Conservation (phyloP, 139 green algal genomes). For the Tetradesmus lagerheimii region DNA sequence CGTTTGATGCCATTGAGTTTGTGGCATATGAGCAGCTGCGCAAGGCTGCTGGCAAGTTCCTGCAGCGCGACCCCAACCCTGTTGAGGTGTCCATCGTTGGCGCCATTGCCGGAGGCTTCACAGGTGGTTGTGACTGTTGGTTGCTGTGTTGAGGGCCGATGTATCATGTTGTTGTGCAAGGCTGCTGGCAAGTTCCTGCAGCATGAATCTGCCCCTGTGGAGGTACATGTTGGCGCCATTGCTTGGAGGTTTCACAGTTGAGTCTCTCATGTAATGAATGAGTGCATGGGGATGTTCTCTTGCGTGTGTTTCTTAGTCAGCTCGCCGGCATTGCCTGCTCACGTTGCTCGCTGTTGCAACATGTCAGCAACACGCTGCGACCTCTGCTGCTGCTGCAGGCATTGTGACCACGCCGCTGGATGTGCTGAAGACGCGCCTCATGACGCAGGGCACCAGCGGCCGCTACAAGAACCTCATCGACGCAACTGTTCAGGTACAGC, state of each 20-base stretch:
- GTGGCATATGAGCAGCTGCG: slow-evolving; percentile 89
- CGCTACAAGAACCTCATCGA: slow-evolving; percentile 72
- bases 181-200: no score
- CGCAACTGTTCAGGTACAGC: slow-evolving; percentile 40
- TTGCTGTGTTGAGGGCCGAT: no score
- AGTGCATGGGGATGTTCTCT: no score
- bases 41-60: slow-evolving; percentile 16
- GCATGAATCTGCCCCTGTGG: no score
- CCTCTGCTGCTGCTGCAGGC: slow-evolving; percentile 58
- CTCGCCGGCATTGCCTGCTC: no score
- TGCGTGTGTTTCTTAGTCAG: no score
- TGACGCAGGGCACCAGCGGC: slow-evolving; percentile 84
- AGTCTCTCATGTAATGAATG: no score
- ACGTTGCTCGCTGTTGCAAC: background rate
- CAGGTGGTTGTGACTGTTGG: slow-evolving; percentile 56
- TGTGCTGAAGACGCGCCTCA: slow-evolving; percentile 95
- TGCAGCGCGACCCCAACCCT: slow-evolving; percentile 71
- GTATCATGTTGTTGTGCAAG: no score
- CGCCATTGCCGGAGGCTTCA: slow-evolving; percentile 85
- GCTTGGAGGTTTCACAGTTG: background rate
- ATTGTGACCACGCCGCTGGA: slow-evolving; percentile 93
- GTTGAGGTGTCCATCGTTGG: slow-evolving; percentile 79
- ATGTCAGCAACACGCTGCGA: no score
- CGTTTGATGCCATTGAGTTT: slow-evolving; percentile 99
- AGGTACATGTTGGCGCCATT: background rate